A percentile compares a stretch with the other conserved stretches of the same genome.
These are phyloP conservation scores for Malbranchea zuffiana DNA, from an alignment of 2,329 filamentous ascomycete species.

Conservation along the genomic window DNA sequence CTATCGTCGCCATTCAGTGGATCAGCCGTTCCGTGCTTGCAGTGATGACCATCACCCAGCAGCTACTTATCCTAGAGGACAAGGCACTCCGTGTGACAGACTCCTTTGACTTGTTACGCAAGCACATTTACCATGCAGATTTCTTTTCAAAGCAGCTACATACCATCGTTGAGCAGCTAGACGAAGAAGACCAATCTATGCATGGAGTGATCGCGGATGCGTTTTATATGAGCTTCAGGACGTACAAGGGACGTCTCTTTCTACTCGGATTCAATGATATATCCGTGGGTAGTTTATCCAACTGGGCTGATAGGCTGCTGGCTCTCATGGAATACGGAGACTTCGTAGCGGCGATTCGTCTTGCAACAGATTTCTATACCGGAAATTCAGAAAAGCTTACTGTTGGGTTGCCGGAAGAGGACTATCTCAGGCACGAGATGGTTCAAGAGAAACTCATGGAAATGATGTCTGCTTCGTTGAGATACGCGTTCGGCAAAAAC, in stretches of 20 bases:
- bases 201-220: constrained; percentile 95
- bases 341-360: constrained; percentile 78
- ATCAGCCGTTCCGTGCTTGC: constrained; percentile 84
- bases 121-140: constrained; percentile 84
- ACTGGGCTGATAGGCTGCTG: constrained; percentile 90
- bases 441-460: constrained; percentile 83
- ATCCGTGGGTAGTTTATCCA: constrained; percentile 81
- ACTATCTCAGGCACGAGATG: constrained; percentile 61
- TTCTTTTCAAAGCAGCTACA: constrained; percentile 82
- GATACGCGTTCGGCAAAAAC: constrained; percentile 67
- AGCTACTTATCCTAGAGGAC: constrained; percentile 86
- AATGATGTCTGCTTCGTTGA: constrained; percentile 84
- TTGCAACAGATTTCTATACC: constrained; percentile 85
- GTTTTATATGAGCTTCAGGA: constrained; percentile 94
- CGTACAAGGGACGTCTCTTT: constrained; percentile 90
- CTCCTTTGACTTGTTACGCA: constrained; percentile 81
- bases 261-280: constrained; percentile 88
- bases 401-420: constrained; percentile 81
- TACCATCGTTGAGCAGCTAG: constrained; percentile 71
- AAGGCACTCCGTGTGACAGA: constrained; percentile 82
- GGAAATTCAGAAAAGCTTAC: constrained; percentile 90
- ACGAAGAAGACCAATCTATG: constrained; percentile 79
- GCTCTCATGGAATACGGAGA: constrained; percentile 96
- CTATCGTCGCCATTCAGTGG: constrained; percentile 95
- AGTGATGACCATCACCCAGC: constrained; percentile 86